These are phyloP conservation scores for Eimeria brunetti DNA, from an alignment of 169 alveolate genomes.

Conservation along the genomic window DNA sequence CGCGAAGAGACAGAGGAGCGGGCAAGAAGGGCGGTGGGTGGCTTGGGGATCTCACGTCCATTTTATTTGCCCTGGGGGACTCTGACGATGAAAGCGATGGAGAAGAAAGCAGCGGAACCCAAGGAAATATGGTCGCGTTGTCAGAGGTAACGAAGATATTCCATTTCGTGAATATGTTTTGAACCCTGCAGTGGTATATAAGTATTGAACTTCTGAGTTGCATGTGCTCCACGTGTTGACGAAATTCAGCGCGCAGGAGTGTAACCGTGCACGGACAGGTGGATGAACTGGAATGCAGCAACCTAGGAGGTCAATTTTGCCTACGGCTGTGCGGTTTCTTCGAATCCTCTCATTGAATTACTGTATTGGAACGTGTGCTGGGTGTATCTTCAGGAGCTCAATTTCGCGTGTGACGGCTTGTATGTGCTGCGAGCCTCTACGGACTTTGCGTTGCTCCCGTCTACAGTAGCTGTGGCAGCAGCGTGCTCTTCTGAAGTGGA, in stretches of 20 bases:
- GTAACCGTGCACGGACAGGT: not conserved
- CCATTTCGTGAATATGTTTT: not conserved
- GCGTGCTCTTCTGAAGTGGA: constrained; percentile 13
- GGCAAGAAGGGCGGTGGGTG: constrained; percentile 63
- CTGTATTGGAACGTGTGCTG: not conserved
- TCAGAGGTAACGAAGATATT: constrained; percentile 30
- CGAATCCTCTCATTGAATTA: not conserved
- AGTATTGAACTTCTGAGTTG: not conserved
- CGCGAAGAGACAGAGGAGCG: constrained; percentile 43
- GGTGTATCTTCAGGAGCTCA: constrained; percentile 22
- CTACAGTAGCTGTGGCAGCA: constrained; percentile 26
- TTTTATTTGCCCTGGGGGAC: constrained; percentile 75
- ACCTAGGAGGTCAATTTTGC: not conserved
- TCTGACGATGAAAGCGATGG: constrained; percentile 77
- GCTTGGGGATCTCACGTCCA: constrained; percentile 77
- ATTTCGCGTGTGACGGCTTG: constrained; percentile 50
- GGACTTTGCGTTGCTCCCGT: constrained; percentile 57
- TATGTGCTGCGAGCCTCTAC: constrained; percentile 56
- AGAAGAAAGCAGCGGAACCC: constrained; percentile 45
- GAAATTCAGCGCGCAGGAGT: not conserved
- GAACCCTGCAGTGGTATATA: not conserved
- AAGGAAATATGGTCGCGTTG: constrained; percentile 29
- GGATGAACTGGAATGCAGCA: not conserved
- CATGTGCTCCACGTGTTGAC: not conserved
- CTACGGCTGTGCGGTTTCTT: not conserved